Percentiles rank a stretch among this genome's conserved stretches.
Conservation (phyloP, 2,329 filamentous ascomycete species). For the Annulohypoxylon truncatum region DNA sequence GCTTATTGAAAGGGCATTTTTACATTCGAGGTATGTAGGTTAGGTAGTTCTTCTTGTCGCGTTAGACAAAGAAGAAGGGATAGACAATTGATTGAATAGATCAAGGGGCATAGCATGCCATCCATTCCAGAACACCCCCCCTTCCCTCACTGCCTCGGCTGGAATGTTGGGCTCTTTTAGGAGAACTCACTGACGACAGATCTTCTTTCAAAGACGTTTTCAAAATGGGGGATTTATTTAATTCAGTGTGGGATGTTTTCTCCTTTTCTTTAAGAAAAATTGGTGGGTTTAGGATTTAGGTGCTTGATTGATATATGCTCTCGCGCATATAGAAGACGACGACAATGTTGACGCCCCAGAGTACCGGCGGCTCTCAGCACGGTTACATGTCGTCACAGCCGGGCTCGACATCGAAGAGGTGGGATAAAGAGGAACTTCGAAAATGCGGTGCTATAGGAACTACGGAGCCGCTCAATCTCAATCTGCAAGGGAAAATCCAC, state of each 20-base stretch:
- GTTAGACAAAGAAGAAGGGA: constrained; percentile 31
- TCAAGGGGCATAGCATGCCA: constrained; percentile 10
- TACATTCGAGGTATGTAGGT: constrained; percentile 11
- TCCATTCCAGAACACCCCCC: constrained; percentile 36
- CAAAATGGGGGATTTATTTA: constrained; percentile 18
- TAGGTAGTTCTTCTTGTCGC: constrained; percentile 1
- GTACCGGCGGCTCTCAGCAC: constrained; percentile 18
- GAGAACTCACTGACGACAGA: constrained; percentile 6
- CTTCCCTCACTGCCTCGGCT: constrained; percentile 20
- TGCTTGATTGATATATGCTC: constrained; percentile 4
- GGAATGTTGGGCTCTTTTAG: constrained; percentile 41
- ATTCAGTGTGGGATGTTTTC: background rate
- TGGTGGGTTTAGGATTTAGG: background rate
- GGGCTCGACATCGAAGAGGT: constrained; percentile 46
- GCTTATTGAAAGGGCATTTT: constrained; percentile 22
- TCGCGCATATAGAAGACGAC: background rate
- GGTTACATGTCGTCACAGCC: constrained; percentile 38
- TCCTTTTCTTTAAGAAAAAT: background rate
- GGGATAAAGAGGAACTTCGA: constrained; percentile 47
- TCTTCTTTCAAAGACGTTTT: constrained; percentile 37
- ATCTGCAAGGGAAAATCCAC: constrained; percentile 48
- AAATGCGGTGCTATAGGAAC: constrained; percentile 49
- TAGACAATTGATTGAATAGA: constrained; percentile 30
- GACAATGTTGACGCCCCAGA: constrained; percentile 34
- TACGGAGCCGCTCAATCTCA: constrained; percentile 24